phyloP scores from a whole-genome alignment of 345 rosid genomes.

The Hibiscus tridactylites region DNA sequence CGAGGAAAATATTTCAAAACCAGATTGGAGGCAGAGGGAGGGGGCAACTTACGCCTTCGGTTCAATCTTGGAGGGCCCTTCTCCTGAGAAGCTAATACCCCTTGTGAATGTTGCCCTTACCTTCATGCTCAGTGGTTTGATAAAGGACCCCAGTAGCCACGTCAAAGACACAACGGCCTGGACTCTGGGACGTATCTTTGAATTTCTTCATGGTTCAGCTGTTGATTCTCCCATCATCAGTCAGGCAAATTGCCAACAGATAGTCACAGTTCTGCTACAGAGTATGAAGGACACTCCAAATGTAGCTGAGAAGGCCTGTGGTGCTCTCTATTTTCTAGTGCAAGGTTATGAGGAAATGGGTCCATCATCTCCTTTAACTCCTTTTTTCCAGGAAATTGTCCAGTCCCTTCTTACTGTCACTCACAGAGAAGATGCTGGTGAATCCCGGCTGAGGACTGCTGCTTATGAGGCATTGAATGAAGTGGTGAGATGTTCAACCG shows the following conservation, averaged over 20 bases:
- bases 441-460: slow-evolving; percentile 60
- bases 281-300: slow-evolving; percentile 45
- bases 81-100: slow-evolving; percentile 43
- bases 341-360: slow-evolving; percentile 61
- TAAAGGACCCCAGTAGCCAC: slow-evolving; percentile 39
- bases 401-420: slow-evolving; percentile 63
- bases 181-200: slow-evolving; percentile 77
- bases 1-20: slow-evolving; percentile 56
- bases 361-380: slow-evolving; percentile 49
- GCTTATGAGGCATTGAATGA: slow-evolving; percentile 69
- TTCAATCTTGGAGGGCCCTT: slow-evolving; percentile 62
- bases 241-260: slow-evolving; percentile 69
- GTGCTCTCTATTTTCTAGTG: slow-evolving; percentile 13
- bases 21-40: slow-evolving; percentile 58
- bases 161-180: slow-evolving; percentile 51
- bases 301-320: slow-evolving; percentile 15
- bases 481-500: slow-evolving; percentile 63
- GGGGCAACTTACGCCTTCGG: slow-evolving; percentile 38
- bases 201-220: slow-evolving; percentile 64
- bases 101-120: slow-evolving; percentile 45
- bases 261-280: slow-evolving; percentile 56
- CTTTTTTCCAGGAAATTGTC: slow-evolving; percentile 65
- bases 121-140: slow-evolving; percentile 56
- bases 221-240: slow-evolving; percentile 54
- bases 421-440: slow-evolving; percentile 70